Evolutionary conservation across 805 yeast genomes (phyloP).

Genomic region (Candida quercuum): DNA sequence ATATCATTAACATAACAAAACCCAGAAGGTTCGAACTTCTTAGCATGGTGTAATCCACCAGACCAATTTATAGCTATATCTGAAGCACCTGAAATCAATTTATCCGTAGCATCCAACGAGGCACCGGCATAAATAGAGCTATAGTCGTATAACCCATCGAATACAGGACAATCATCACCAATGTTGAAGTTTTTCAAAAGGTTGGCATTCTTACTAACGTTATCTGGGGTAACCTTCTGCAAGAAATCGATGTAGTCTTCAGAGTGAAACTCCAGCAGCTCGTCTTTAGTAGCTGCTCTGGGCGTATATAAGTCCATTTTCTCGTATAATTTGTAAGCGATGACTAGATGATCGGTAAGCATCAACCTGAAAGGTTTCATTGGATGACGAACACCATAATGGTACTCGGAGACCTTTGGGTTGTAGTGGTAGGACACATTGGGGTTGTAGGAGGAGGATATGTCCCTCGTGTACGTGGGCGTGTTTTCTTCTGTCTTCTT

Average conservation of each 20-base stretch:
- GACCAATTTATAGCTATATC: constrained; percentile 96
- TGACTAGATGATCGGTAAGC: constrained; percentile 89
- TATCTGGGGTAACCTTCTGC: constrained; percentile 87
- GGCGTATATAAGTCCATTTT: constrained; percentile 88
- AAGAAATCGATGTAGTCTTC: constrained; percentile 91
- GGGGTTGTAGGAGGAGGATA: constrained; percentile 36
- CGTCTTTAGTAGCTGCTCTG: constrained; percentile 74
- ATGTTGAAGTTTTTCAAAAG: constrained; percentile 77
- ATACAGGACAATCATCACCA: constrained; percentile 90
- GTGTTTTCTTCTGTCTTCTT: constrained; percentile 33
- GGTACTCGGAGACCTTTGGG: constrained; percentile 73
- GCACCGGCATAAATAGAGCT: constrained; percentile 90
- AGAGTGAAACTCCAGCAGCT: constrained; percentile 76
- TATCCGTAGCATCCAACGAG: constrained; percentile 86
- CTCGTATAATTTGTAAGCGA: constrained; percentile 79
- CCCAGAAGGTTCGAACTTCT: constrained; percentile 90
- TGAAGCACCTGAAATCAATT: constrained; percentile 77
- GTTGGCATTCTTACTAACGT: constrained; percentile 58
- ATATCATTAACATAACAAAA: constrained; percentile 95
- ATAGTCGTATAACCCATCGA: constrained; percentile 91
- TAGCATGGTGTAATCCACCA: constrained; percentile 96
- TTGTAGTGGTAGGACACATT: constrained; percentile 86
- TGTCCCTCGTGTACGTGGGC: constrained; percentile 42
- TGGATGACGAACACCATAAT: constrained; percentile 94
- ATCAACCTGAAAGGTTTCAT: constrained; percentile 95